These are phyloP conservation scores for Hirschioporus abietinus DNA, from an alignment of 768 basidiomycete species.

Conservation along the genomic window DNA sequence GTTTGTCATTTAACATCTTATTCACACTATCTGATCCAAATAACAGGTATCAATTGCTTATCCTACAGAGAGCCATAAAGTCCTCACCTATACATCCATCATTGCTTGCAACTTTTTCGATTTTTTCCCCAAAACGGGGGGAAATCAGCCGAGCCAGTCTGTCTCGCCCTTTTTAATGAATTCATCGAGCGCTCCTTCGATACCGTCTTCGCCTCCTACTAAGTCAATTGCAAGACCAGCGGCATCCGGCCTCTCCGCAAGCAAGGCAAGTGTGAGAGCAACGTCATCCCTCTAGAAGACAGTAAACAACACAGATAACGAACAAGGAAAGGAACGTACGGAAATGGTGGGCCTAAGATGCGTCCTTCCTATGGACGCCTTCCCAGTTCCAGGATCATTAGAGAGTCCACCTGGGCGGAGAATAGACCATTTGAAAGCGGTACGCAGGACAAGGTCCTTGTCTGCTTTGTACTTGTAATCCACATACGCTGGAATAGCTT, in stretches of 20 bases:
- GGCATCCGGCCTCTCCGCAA: conserved; percentile 46
- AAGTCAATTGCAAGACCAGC: conserved; percentile 56
- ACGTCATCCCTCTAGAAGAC: conserved; percentile 50
- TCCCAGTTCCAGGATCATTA: conserved; percentile 46
- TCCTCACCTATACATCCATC: too few relatives aligned
- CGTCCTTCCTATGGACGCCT: conserved; percentile 47
- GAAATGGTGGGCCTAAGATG: conserved; percentile 42
- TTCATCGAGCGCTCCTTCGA: conserved; percentile 43
- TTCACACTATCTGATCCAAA: too few relatives aligned
- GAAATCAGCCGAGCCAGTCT: conserved; percentile 23
- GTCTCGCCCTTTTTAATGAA: conserved; percentile 46
- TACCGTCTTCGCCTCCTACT: conserved; percentile 44
- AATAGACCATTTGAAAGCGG: conserved; percentile 60
- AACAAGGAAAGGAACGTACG: conserved; percentile 28
- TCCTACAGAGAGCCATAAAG: too few relatives aligned
- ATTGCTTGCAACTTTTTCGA: neutral
- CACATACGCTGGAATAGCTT: conserved; percentile 37
- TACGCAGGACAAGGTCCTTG: conserved; percentile 37
- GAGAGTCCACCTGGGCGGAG: conserved; percentile 58
- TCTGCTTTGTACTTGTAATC: conserved; percentile 40
- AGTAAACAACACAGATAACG: neutral
- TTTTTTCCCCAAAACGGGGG: neutral
- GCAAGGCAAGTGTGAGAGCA: conserved; percentile 39
- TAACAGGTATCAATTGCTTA: too few relatives aligned
- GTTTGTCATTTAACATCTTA: too few relatives aligned